Evolutionary conservation across 2,329 filamentous ascomycete genomes (phyloP).

Genomic region (Aureobasidium subglaciale): DNA sequence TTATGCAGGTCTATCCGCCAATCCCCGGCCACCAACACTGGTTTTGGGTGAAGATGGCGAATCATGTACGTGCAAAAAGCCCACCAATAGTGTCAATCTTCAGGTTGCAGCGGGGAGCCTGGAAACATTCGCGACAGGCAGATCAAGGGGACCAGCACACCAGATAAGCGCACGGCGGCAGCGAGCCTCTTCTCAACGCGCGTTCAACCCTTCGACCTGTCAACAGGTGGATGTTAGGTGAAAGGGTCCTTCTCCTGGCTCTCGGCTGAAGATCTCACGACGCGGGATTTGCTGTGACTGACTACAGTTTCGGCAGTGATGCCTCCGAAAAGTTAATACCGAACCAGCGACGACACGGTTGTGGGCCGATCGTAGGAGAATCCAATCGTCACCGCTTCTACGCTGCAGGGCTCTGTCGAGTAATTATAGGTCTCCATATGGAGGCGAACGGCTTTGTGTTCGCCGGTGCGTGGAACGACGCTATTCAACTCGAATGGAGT

Average conservation of each 20-base stretch:
- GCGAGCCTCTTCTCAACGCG: background rate
- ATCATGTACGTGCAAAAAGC: background rate
- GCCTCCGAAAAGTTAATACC: no score
- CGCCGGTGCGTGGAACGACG: background rate
- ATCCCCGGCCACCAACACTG: slow-evolving; percentile 3
- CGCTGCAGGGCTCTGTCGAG: no score
- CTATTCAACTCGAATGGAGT: no score
- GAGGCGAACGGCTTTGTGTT: no score
- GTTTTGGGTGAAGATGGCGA: background rate
- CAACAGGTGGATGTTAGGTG: background rate
- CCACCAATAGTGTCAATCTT: slow-evolving; percentile 1
- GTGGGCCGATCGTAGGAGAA: no score
- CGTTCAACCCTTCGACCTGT: background rate
- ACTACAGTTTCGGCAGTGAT: background rate
- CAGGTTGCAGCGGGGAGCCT: background rate
- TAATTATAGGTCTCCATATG: no score
- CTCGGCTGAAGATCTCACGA: background rate
- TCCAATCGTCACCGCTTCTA: no score
- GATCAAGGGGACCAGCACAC: slow-evolving; percentile 1
- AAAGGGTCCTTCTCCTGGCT: slow-evolving; percentile 1
- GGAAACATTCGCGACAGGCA: background rate
- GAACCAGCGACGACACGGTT: no score
- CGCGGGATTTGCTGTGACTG: background rate
- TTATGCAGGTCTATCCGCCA: background rate
- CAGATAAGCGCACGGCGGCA: slow-evolving; percentile 5